Evolutionary conservation across 305 asterid genomes (phyloP).

Genomic region (Rubia peregrina): DNA sequence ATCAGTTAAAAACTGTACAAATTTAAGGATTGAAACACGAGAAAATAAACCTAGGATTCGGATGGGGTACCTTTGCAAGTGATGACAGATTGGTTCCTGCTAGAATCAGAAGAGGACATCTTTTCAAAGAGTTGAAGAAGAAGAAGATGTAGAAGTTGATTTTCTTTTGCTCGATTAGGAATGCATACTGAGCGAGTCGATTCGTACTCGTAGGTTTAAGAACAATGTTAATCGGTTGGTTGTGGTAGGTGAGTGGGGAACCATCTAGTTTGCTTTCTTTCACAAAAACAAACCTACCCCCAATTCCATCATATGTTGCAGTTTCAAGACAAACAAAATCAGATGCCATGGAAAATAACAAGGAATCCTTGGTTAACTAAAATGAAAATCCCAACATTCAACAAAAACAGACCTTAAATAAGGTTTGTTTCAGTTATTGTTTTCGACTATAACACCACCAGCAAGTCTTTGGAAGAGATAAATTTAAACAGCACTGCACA

Average conservation of each 20-base stretch:
- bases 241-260: constrained; percentile 5
- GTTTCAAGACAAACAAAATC: background rate
- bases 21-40: background rate
- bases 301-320: background rate
- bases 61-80: constrained; percentile 18
- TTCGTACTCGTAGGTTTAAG: too few species aligned
- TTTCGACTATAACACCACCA: background rate
- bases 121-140: background rate
- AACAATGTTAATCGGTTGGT: constrained; percentile 5
- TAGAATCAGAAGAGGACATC: background rate
- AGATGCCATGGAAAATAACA: background rate
- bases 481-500: constrained; percentile 14
- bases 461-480: background rate
- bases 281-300: background rate
- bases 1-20: background rate
- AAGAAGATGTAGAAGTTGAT: background rate
- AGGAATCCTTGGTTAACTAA: background rate
- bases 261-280: background rate
- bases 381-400: background rate
- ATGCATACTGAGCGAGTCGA: too few species aligned
- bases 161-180: too few species aligned
- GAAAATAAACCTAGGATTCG: background rate
- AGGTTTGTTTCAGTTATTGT: background rate
- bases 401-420: background rate
- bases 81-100: constrained; percentile 7